These are phyloP conservation scores for Penicillium sp. DNA, from an alignment of 2,329 filamentous ascomycete genomes.

Conservation along the genomic window DNA sequence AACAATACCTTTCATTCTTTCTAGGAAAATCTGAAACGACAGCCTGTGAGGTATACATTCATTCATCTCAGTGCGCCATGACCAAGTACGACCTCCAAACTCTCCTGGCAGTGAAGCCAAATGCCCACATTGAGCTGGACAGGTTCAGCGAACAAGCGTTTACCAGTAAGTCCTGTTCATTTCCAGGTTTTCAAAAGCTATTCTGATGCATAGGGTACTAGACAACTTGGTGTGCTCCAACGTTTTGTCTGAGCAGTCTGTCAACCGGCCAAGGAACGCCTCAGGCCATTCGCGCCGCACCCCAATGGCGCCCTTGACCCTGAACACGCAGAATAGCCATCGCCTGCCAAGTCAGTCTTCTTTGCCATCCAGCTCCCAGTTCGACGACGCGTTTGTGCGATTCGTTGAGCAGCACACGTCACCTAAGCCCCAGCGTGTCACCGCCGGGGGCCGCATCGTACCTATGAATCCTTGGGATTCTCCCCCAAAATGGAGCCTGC, in stretches of 20 bases:
- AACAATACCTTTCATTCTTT: constrained; percentile 6
- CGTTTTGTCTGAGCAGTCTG: constrained; percentile 32
- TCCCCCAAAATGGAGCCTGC: constrained; percentile 43
- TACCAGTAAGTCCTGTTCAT: constrained; percentile 33
- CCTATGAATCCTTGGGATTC: constrained; percentile 46
- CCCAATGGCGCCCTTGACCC: constrained; percentile 22
- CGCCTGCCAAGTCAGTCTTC: constrained; percentile 43
- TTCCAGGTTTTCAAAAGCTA: neutral
- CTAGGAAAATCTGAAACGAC: constrained; percentile 1
- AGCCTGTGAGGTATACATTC: constrained; percentile 6
- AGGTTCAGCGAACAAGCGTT: constrained; percentile 34
- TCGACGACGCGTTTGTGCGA: constrained; percentile 49
- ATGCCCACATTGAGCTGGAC: constrained; percentile 31
- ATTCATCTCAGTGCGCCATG: constrained; percentile 21
- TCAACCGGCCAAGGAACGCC: constrained; percentile 30
- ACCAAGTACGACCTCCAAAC: constrained; percentile 46
- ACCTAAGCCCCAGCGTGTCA: constrained; percentile 55
- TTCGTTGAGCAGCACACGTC: constrained; percentile 55
- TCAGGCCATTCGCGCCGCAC: constrained; percentile 30
- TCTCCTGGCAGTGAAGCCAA: constrained; percentile 40
- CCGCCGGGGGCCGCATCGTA: constrained; percentile 54
- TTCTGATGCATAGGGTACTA: constrained; percentile 16
- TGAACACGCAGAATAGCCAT: constrained; percentile 26
- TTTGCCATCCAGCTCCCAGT: constrained; percentile 36
- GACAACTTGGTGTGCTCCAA: constrained; percentile 31